These are phyloP conservation scores for Talaromyces albobiverticillius DNA, from an alignment of 2,329 filamentous ascomycete genomes.

Conservation along the genomic window DNA sequence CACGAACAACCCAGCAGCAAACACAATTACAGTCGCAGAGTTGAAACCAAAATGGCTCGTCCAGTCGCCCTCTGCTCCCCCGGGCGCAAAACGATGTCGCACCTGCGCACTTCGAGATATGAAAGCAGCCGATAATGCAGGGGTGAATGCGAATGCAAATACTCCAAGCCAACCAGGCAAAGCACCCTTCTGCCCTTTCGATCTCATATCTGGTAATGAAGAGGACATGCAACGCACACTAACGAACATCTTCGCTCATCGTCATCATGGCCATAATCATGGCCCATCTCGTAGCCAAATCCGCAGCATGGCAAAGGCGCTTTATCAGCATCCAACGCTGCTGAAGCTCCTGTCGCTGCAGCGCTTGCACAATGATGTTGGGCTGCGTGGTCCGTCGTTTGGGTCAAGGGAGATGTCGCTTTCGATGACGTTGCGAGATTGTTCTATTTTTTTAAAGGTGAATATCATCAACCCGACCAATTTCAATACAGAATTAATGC, in stretches of 20 bases:
- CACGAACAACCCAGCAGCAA: background rate
- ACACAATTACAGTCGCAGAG: constrained; percentile 54
- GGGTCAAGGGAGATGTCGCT: constrained; percentile 54
- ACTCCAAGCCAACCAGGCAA: constrained; percentile 18
- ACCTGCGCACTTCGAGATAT: constrained; percentile 65
- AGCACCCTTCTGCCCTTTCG: constrained; percentile 61
- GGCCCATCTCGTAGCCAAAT: constrained; percentile 30
- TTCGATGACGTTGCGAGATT: constrained; percentile 79
- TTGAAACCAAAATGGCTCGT: constrained; percentile 84
- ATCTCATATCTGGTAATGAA: constrained; percentile 53
- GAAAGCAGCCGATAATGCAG: constrained; percentile 27
- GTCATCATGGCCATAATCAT: too few species aligned
- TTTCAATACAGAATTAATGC: too few species aligned
- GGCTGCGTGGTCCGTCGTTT: constrained; percentile 33
- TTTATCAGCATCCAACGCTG: constrained; percentile 34
- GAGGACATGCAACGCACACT: constrained; percentile 46
- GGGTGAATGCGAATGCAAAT: constrained; percentile 29
- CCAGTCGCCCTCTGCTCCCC: constrained; percentile 70
- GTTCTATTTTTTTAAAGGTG: constrained; percentile 69
- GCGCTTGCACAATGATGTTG: constrained; percentile 31
- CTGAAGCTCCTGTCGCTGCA: constrained; percentile 35
- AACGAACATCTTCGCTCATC: constrained; percentile 16
- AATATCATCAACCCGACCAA: too few species aligned
- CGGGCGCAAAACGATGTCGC: constrained; percentile 62
- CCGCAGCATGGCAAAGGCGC: constrained; percentile 32